Percentiles rank a stretch among this genome's conserved stretches.
Evolutionary conservation across 306 rosid genomes (phyloP).

Genomic region (Carpinus viminea): DNA sequence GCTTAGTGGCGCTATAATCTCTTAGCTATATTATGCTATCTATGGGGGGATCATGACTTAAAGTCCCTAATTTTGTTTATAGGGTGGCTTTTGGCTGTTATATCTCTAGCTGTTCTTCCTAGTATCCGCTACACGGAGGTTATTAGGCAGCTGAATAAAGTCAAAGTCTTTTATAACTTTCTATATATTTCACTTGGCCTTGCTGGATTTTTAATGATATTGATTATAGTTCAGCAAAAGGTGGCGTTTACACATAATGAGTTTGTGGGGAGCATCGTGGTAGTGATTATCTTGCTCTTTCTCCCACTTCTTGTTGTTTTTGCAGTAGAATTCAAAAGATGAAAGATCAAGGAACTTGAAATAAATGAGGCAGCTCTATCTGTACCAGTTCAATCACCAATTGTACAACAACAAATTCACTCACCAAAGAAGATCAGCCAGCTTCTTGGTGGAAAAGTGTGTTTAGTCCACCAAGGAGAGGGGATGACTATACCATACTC

Average conservation of each 20-base stretch:
- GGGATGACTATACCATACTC: slow-evolving; percentile 55
- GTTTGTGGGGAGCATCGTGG: slow-evolving; percentile 37
- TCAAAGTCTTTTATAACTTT: slow-evolving; percentile 45
- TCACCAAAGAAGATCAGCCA: too few relatives aligned
- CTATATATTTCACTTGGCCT: slow-evolving; percentile 62
- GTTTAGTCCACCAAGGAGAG: slow-evolving; percentile 44
- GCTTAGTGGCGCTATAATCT: slow-evolving; percentile 55
- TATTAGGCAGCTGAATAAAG: slow-evolving; percentile 33
- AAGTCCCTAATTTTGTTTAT: slow-evolving; percentile 47
- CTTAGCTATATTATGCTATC: slow-evolving; percentile 48
- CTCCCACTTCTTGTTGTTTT: slow-evolving; percentile 42
- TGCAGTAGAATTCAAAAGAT: slow-evolving; percentile 40
- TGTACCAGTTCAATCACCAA: too few relatives aligned
- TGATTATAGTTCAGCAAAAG: slow-evolving; percentile 41
- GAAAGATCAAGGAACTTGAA: not conserved
- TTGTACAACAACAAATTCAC: too few relatives aligned
- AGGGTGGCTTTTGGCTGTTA: slow-evolving; percentile 53
- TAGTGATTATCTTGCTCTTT: slow-evolving; percentile 32
- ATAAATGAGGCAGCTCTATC: not conserved
- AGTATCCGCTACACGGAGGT: slow-evolving; percentile 42
- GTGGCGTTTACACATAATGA: slow-evolving; percentile 33
- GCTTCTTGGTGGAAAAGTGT: slow-evolving; percentile 45
- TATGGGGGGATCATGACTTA: slow-evolving; percentile 32
- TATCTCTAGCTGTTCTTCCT: slow-evolving; percentile 41
- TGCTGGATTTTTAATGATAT: slow-evolving; percentile 56